phyloP scores from a whole-genome alignment of 2,329 filamentous ascomycete species.

The Fusarium bulbicola region DNA sequence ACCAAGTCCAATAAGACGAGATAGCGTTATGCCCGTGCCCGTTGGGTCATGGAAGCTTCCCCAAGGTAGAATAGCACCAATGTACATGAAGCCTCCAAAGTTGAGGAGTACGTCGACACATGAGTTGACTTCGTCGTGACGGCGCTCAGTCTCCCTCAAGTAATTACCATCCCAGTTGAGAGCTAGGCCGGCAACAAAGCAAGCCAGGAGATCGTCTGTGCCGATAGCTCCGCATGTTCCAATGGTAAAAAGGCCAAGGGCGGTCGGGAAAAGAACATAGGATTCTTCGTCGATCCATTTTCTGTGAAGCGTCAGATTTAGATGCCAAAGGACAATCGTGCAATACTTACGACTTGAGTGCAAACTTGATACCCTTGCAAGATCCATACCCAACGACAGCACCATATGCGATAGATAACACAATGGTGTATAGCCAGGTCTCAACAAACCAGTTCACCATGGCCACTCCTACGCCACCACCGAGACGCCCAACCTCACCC shows the following conservation, averaged over 20 bases:
- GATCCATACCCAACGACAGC: slow-evolving; percentile 58
- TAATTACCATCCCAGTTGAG: slow-evolving; percentile 70
- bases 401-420: slow-evolving; percentile 63
- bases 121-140: slow-evolving; percentile 68
- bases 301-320: slow-evolving; percentile 58
- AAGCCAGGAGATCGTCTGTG: slow-evolving; percentile 68
- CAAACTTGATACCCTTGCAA: slow-evolving; percentile 35
- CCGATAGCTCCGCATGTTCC: slow-evolving; percentile 65
- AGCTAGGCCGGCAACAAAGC: slow-evolving; percentile 66
- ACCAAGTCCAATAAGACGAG: slow-evolving; percentile 60
- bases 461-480: slow-evolving; percentile 61
- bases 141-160: slow-evolving; percentile 61
- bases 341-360: slow-evolving; percentile 39
- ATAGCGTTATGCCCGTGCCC: slow-evolving; percentile 60
- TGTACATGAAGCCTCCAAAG: slow-evolving; percentile 68
- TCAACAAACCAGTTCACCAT: slow-evolving; percentile 67
- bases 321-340: neutral
- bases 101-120: slow-evolving; percentile 67
- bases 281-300: slow-evolving; percentile 66
- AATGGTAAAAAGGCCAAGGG: slow-evolving; percentile 64
- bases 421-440: slow-evolving; percentile 66
- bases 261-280: slow-evolving; percentile 61
- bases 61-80: slow-evolving; percentile 66
- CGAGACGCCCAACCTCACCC: slow-evolving; percentile 56
- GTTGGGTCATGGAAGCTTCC: slow-evolving; percentile 59